Evolutionary conservation across 2,329 filamentous ascomycete genomes (phyloP).

Genomic region (Cordyceps fumosorosea): DNA sequence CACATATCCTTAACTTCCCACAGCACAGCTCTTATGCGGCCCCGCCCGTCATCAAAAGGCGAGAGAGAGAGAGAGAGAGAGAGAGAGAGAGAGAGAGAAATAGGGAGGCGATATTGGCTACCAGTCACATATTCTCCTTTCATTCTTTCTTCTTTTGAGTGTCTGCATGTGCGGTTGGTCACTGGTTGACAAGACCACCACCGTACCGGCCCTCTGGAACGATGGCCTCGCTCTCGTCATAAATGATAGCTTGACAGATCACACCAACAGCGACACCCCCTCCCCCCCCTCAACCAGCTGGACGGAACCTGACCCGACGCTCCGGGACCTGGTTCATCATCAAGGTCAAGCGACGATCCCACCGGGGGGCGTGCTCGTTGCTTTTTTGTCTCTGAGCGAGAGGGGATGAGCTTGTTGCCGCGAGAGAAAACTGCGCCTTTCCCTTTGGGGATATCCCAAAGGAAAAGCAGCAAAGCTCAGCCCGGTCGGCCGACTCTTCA

Average conservation of each 20-base stretch:
- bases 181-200: background rate
- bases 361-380: background rate
- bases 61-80: no score
- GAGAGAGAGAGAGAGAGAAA: no score
- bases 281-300: background rate
- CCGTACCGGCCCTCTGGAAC: background rate
- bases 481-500: background rate
- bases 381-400: background rate
- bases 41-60: background rate
- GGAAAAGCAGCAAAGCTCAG: no score
- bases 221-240: background rate
- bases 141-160: background rate
- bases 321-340: background rate
- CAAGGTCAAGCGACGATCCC: no score
- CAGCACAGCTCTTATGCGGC: background rate
- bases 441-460: slow-evolving; percentile 12
- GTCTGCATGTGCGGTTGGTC: background rate
- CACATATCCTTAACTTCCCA: background rate
- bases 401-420: slow-evolving; percentile 16
- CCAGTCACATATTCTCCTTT: background rate
- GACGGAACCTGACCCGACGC: slow-evolving; percentile 5
- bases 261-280: background rate
- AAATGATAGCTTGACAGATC: background rate
- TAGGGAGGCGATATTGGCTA: background rate
- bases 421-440: slow-evolving; percentile 19